A percentile compares a stretch with the other conserved stretches of the same genome.
Evolutionary conservation across 73 alveolate genomes (phyloP).

Genomic region (Breviolum minutum): DNA sequence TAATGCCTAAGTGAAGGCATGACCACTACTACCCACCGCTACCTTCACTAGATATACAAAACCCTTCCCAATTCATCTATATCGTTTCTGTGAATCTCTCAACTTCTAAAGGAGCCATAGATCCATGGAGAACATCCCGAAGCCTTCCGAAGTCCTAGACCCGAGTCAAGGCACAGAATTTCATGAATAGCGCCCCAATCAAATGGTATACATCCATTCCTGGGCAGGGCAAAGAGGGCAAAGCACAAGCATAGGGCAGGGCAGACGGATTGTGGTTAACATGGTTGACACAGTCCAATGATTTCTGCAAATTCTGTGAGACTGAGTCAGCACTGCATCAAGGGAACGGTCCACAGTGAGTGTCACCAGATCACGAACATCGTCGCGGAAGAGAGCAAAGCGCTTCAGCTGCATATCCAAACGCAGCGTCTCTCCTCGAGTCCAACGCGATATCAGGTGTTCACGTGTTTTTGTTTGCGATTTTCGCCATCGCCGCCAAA

Average conservation of each 20-base stretch:
- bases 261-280: no score
- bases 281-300: no score
- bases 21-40: background rate
- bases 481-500: no score
- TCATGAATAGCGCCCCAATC: conserved; percentile 81
- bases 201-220: conserved; percentile 95
- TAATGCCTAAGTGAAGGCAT: conserved; percentile 28
- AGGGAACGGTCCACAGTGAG: conserved; percentile 83
- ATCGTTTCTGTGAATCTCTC: no score
- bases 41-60: no score
- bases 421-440: conserved; percentile 75
- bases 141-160: background rate
- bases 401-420: conserved; percentile 93
- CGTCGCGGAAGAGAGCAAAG: conserved; percentile 80
- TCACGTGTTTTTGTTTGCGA: no score
- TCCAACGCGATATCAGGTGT: background rate
- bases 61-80: no score
- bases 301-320: no score
- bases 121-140: no score
- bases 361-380: conserved; percentile 90
- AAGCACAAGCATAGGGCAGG: no score
- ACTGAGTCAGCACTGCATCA: background rate
- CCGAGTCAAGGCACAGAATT: background rate
- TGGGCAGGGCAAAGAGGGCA: background rate
- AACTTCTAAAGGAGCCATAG: no score